Evolutionary conservation across 176 grass and related monocot genomes (phyloP).

Genomic region (Zizania latifolia): DNA sequence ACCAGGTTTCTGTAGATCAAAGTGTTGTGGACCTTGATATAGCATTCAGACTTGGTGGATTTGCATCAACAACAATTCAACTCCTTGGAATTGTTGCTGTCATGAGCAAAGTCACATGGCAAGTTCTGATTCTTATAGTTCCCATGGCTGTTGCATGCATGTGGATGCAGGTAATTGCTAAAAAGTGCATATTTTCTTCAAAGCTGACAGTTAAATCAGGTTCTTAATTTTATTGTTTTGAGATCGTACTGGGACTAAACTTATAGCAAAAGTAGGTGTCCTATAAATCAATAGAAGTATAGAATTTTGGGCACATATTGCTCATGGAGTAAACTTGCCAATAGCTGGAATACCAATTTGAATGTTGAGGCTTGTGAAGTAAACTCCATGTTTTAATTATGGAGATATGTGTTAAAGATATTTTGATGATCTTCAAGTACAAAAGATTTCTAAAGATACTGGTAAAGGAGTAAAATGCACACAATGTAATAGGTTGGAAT

Average conservation of each 20-base stretch:
- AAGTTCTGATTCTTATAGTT: conserved; percentile 87
- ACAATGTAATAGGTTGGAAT: not conserved
- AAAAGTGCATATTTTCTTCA: conserved; percentile 10
- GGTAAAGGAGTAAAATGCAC: not conserved
- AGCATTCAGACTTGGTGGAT: conserved; percentile 91
- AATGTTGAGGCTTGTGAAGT: too few species aligned
- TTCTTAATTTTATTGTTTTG: not conserved
- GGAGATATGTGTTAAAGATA: too few species aligned
- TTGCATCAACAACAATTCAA: conserved; percentile 97
- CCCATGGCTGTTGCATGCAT: conserved; percentile 82
- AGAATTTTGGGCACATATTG: not conserved
- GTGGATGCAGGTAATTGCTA: conserved; percentile 89
- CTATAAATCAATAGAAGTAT: not conserved
- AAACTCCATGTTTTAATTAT: too few species aligned
- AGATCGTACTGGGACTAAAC: not conserved
- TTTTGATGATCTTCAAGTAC: not conserved
- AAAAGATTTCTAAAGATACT: not conserved
- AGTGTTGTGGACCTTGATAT: conserved; percentile 97
- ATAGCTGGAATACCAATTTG: not conserved
- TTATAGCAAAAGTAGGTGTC: not conserved
- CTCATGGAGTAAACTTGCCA: not conserved
- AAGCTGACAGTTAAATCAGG: not conserved
- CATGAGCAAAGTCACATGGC: conserved; percentile 96
- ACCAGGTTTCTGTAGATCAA: conserved; percentile 98
- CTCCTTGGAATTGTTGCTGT: conserved; percentile 88